phyloP scores from a whole-genome alignment of 305 asterid species.

The Fraxinus velutina region DNA sequence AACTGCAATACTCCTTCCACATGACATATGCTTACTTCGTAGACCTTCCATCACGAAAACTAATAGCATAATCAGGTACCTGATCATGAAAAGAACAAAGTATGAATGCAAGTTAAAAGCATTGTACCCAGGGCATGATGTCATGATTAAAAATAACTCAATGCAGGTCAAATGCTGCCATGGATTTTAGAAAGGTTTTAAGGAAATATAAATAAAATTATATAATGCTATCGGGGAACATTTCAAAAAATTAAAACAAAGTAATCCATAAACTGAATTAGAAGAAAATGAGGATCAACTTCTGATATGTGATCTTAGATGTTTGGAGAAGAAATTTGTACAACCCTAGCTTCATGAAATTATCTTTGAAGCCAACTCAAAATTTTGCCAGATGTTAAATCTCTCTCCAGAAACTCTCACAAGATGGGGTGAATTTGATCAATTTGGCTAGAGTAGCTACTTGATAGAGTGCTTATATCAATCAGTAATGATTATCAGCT shows the following conservation, averaged over 20 bases:
- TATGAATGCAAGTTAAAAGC: conserved; percentile 22
- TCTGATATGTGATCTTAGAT: not conserved
- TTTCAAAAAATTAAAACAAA: not conserved
- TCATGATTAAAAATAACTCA: not conserved
- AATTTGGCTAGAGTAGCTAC: not conserved
- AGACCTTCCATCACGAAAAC: conserved; percentile 54
- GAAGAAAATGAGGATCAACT: not conserved
- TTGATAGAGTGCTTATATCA: not conserved
- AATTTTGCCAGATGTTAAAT: not conserved
- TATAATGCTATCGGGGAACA: not conserved
- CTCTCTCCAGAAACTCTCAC: not conserved
- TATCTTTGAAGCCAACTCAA: not conserved
- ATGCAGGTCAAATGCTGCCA: not conserved
- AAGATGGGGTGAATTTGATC: not conserved
- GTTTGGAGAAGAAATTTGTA: not conserved
- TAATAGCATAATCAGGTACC: conserved; percentile 70
- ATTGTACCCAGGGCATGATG: not conserved
- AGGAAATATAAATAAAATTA: not conserved
- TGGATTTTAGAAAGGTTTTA: not conserved
- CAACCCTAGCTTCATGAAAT: not conserved
- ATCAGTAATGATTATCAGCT: conserved; percentile 2
- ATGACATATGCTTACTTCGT: conserved; percentile 40
- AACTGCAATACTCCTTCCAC: not conserved
- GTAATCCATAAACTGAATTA: not conserved
- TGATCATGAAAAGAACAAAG: conserved; percentile 23